phyloP scores from a whole-genome alignment of 345 rosid species.

The Kandelia obovata region DNA sequence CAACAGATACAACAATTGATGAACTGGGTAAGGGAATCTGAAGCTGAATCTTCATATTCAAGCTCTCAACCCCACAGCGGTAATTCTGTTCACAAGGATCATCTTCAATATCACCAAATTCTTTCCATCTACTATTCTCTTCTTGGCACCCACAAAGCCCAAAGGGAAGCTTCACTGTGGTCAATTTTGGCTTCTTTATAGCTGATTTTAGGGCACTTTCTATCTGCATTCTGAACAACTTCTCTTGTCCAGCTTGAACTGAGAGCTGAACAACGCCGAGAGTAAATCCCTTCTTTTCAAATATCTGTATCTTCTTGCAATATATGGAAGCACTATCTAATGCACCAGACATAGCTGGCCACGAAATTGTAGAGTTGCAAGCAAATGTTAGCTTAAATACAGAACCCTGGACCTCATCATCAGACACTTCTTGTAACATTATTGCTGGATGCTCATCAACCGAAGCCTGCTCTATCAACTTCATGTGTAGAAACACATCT shows the following conservation, averaged over 20 bases:
- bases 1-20: slow-evolving; percentile 62
- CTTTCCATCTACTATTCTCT: slow-evolving; percentile 57
- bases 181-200: slow-evolving; percentile 55
- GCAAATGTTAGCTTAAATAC: slow-evolving; percentile 72
- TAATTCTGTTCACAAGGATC: slow-evolving; percentile 48
- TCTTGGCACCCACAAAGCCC: slow-evolving; percentile 98
- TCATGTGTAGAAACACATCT: slow-evolving; percentile 86
- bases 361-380: slow-evolving; percentile 69
- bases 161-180: slow-evolving; percentile 79
- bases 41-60: slow-evolving; percentile 52
- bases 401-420: slow-evolving; percentile 54
- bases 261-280: slow-evolving; percentile 65
- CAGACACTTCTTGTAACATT: slow-evolving; percentile 64
- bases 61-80: slow-evolving; percentile 47
- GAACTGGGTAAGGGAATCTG: slow-evolving; percentile 73
- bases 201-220: slow-evolving; percentile 76
- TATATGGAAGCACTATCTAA: slow-evolving; percentile 71
- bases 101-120: slow-evolving; percentile 65
- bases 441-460: slow-evolving; percentile 72
- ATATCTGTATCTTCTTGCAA: slow-evolving; percentile 84
- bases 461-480: slow-evolving; percentile 89
- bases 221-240: slow-evolving; percentile 48
- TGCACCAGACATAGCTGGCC: slow-evolving; percentile 77
- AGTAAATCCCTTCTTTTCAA: slow-evolving; percentile 89
- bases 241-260: slow-evolving; percentile 64